Evolutionary conservation across 371 early-diverging fungal species (phyloP), one percentile per base, ranked within the genome.

Genomic region (Mortierella sp.): DNA sequence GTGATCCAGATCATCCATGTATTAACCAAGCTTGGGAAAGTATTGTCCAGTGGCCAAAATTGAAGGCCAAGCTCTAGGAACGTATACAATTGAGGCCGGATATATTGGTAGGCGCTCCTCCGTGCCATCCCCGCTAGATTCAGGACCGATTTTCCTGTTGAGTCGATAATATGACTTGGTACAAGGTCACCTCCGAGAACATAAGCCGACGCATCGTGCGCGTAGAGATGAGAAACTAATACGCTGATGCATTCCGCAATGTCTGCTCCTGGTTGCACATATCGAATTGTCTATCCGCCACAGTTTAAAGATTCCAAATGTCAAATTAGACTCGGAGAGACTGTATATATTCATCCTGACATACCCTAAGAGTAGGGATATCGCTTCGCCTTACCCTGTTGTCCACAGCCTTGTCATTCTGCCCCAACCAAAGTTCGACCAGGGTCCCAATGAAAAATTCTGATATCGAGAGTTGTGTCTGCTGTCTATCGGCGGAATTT

Each of bases 381-480:
- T 5, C 43, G 30, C 12, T 39, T 47, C 9, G 4, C 60, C 35
- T 26, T 72, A 76, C 81, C 64, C 72, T 68, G 62, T 81, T 81
- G 64, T 81, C 76, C 16, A 70, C 81, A n/a, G 51, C 20, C n/a
- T 49, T 61, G 40, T 76, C 81, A 14, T 81, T 81, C 55, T 81
- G 81, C 2, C 81, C 76, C 4, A 81, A 40, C 81, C 81, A 81
- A 35, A 81, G 81, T 18, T 81, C 81, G 1, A 73, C 76, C 6
- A 75, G 22, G 12, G 81, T 81, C 20, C 81, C 81, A 11, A 81
- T 72, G 55, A 81, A 81, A 40, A 81, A 81, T 22, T 81, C 81
- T 10, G 81, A 75, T 52, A 81, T 75, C 2, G 76, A 68, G 6
- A 81, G 72, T 24, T 75, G 72, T 9, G 73, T 66, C 35, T 75